Conservation (phyloP, 192 early-diverging fungal species). For the Backusella australiensis region DNA sequence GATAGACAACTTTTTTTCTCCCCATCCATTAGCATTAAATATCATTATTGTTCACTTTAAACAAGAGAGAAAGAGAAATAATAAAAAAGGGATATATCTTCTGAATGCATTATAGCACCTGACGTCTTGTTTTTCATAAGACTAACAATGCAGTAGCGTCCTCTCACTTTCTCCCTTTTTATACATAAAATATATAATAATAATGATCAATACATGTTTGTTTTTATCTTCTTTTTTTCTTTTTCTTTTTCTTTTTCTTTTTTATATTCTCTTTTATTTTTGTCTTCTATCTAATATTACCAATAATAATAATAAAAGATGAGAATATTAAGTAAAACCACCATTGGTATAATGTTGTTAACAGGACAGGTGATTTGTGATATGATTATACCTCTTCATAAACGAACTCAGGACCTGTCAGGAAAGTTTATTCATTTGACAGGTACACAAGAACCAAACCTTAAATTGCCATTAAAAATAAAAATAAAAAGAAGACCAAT, state of each 20-base stretch:
- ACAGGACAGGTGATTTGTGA: not conserved
- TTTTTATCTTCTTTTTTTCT: not conserved
- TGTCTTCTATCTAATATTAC: not conserved
- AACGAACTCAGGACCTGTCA: constrained; percentile 1
- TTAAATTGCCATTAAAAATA: not conserved
- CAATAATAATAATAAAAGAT: not conserved
- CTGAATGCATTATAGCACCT: not conserved
- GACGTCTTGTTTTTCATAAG: not conserved
- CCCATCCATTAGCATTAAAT: not conserved
- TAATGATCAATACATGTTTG: not conserved
- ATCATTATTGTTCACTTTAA: not conserved
- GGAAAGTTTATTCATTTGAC: constrained; percentile 38
- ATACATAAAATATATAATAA: not conserved
- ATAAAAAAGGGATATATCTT: not conserved
- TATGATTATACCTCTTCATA: constrained; percentile 4
- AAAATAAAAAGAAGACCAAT: too few species aligned
- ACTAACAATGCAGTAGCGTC: not conserved
- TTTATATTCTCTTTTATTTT: not conserved
- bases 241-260: not conserved
- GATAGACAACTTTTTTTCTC: not conserved
- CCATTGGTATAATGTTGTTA: not conserved
- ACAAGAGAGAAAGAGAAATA: not conserved
- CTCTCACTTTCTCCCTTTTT: not conserved
- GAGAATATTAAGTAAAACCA: not conserved
- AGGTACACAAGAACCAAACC: constrained; percentile 16